Conservation (phyloP, 2,329 filamentous ascomycete species). For the Clarireedia homoeocarpa region DNA sequence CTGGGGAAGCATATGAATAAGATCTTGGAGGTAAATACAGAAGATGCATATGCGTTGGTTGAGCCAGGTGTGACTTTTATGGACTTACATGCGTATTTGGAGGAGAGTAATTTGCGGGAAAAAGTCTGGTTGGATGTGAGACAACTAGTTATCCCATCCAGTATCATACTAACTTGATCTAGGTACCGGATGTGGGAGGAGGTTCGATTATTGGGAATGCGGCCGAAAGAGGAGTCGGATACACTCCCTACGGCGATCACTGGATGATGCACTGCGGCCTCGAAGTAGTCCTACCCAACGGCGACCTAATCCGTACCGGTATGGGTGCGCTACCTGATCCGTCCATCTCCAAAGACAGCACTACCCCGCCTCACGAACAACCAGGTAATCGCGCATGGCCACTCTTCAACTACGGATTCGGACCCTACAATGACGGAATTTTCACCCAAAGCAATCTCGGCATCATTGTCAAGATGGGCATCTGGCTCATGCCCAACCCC, state of each 20-base stretch:
- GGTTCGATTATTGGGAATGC: conserved; percentile 40
- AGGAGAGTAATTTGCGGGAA: conserved; percentile 34
- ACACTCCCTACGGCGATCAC: conserved; percentile 37
- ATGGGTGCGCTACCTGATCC: conserved; percentile 36
- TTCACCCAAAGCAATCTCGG: conserved; percentile 46
- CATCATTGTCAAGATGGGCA: conserved; percentile 45
- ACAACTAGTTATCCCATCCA: no score
- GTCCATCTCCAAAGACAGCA: background rate
- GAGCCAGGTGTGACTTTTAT: conserved; percentile 50
- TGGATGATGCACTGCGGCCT: conserved; percentile 35
- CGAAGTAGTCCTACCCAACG: conserved; percentile 39
- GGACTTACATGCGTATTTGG: conserved; percentile 42
- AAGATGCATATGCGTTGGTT: conserved; percentile 42
- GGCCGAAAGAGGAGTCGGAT: conserved; percentile 38
- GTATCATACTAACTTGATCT: no score
- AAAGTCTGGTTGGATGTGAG: conserved; percentile 35
- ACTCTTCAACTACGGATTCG: conserved; percentile 31
- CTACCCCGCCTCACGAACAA: conserved; percentile 18
- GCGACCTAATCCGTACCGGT: conserved; percentile 38
- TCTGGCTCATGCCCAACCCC: conserved; percentile 46
- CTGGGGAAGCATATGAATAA: conserved; percentile 46
- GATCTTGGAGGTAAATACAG: conserved; percentile 42
- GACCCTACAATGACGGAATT: conserved; percentile 33
- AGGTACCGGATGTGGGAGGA: conserved; percentile 29
- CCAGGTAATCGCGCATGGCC: conserved; percentile 34